Conservation (phyloP, 225 moss, liverwort and hornwort species). For the Anthoceros angustus region DNA sequence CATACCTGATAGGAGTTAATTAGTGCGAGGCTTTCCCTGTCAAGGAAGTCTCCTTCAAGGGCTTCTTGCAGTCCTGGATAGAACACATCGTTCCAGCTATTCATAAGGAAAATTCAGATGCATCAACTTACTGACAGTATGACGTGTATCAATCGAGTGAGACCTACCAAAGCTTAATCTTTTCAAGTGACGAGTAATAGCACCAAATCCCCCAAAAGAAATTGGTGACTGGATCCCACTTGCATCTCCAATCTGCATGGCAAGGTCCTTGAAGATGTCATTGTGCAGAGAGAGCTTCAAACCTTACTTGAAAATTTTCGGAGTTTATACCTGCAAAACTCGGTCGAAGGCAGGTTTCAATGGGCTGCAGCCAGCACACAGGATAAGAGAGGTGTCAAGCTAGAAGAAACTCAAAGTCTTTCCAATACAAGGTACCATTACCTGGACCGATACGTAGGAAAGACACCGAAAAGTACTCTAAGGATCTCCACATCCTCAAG, state of each 20-base stretch:
- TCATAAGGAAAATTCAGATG: neutral
- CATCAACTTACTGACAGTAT: neutral
- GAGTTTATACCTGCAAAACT: slow-evolving; percentile 52
- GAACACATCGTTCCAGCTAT: neutral
- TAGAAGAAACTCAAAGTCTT: too few relatives aligned
- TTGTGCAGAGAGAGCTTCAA: neutral
- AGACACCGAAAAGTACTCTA: slow-evolving; percentile 70
- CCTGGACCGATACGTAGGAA: slow-evolving; percentile 85
- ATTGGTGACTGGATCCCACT: slow-evolving; percentile 97
- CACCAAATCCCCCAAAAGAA: slow-evolving; percentile 93
- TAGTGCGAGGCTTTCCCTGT: slow-evolving; percentile 41
- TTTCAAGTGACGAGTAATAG: slow-evolving; percentile 65
- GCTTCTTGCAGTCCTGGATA: slow-evolving; percentile 63
- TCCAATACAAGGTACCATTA: slow-evolving; percentile 2
- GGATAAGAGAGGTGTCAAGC: neutral
- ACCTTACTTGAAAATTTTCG: neutral
- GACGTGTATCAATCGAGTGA: neutral
- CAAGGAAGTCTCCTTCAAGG: slow-evolving; percentile 54
- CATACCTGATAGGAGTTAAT: slow-evolving; percentile 85
- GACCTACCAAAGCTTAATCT: slow-evolving; percentile 54
- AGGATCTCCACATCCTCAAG: slow-evolving; percentile 58
- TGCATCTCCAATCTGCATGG: slow-evolving; percentile 78
- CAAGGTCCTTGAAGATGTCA: slow-evolving; percentile 1
- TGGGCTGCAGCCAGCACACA: slow-evolving; percentile 40
- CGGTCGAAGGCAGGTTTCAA: slow-evolving; percentile 68